These are phyloP conservation scores for Sugiyamaella pinicola DNA, from an alignment of 1,139 yeast genomes.

Conservation along the genomic window DNA sequence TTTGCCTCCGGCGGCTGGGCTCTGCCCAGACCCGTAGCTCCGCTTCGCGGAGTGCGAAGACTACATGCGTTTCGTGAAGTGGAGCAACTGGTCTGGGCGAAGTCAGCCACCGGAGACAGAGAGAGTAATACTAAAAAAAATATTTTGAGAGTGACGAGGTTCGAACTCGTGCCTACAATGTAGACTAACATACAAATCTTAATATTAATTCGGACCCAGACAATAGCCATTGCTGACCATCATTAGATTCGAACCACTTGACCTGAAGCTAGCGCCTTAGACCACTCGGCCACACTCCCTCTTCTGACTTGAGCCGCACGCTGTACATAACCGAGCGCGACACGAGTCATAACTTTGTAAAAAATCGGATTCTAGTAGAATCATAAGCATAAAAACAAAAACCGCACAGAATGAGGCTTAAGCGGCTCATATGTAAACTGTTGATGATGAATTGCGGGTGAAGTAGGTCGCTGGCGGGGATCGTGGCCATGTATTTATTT, in stretches of 20 bases:
- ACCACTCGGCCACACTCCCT: slow-evolving; percentile 20
- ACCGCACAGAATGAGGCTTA: neutral
- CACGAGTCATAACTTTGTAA: neutral
- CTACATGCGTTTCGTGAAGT: too few species aligned
- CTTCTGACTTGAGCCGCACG: neutral
- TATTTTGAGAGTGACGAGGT: slow-evolving; percentile 18
- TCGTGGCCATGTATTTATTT: too few species aligned
- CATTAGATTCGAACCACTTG: slow-evolving; percentile 1
- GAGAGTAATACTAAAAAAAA: too few species aligned
- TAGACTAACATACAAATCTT: slow-evolving; percentile 17
- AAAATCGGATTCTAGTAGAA: neutral
- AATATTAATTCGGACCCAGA: neutral
- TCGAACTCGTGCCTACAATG: slow-evolving; percentile 18
- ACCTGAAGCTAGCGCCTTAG: slow-evolving; percentile 20
- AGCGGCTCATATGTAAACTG: too few species aligned
- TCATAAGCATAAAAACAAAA: neutral
- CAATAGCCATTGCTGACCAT: neutral
- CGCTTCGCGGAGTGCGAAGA: too few species aligned
- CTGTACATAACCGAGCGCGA: neutral
- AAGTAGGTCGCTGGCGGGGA: too few species aligned
- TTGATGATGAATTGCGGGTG: too few species aligned
- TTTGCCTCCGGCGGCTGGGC: too few species aligned
- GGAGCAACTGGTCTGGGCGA: too few species aligned
- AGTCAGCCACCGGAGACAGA: too few species aligned
- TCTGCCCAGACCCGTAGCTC: too few species aligned